phyloP scores from a whole-genome alignment of 2,329 filamentous ascomycete species.

The Paecilomyces dactylethromorphus region DNA sequence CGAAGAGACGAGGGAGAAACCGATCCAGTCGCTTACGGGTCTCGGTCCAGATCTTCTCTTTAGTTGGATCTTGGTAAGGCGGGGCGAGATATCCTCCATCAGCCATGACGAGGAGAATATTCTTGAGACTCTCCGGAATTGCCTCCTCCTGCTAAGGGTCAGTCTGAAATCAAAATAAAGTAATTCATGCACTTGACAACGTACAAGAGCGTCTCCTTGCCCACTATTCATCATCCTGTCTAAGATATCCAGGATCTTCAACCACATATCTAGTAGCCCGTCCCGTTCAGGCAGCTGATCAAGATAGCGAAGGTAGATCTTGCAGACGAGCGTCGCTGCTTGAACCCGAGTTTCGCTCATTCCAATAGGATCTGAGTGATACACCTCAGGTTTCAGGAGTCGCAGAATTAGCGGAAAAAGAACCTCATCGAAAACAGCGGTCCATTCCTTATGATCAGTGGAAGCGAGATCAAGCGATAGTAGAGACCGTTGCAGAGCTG shows the following conservation, averaged over 20 bases:
- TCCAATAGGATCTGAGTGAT: slow-evolving; percentile 79
- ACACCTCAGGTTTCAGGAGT: slow-evolving; percentile 89
- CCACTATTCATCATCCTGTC: slow-evolving; percentile 94
- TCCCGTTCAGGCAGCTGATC: slow-evolving; percentile 78
- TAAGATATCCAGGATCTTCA: slow-evolving; percentile 87
- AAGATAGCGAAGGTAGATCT: slow-evolving; percentile 91
- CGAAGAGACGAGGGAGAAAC: slow-evolving; percentile 54
- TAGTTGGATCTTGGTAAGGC: slow-evolving; percentile 47
- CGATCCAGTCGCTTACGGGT: slow-evolving; percentile 54
- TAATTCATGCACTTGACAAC: slow-evolving; percentile 24
- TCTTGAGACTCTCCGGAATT: slow-evolving; percentile 91
- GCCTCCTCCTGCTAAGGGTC: slow-evolving; percentile 67
- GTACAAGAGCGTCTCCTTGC: slow-evolving; percentile 78
- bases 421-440: slow-evolving; percentile 87
- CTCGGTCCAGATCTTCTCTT: slow-evolving; percentile 54
- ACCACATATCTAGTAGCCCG: slow-evolving; percentile 85
- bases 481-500: slow-evolving; percentile 75
- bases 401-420: slow-evolving; percentile 84
- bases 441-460: slow-evolving; percentile 86
- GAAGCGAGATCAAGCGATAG: slow-evolving; percentile 78
- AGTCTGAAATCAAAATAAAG: not conserved
- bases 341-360: slow-evolving; percentile 96
- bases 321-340: slow-evolving; percentile 83
- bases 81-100: slow-evolving; percentile 78
- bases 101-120: slow-evolving; percentile 91